Conservation (phyloP, 192 early-diverging fungal genomes). For the Tieghemiomyces parasiticus region DNA sequence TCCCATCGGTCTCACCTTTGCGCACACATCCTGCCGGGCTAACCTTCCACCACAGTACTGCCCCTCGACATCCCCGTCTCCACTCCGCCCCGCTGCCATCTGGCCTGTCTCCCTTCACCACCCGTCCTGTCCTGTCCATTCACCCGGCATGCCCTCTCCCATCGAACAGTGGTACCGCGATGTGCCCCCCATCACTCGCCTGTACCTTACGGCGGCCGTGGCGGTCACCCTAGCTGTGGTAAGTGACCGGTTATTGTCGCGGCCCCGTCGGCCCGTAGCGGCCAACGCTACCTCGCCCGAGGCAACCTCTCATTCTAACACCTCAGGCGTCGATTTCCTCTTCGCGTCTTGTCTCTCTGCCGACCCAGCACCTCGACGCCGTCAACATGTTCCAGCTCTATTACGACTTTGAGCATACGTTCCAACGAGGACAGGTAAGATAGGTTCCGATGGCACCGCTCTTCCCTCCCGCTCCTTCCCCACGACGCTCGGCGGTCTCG, state of each 20-base stretch:
- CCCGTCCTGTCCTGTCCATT: not conserved
- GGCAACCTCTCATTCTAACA: too few relatives aligned
- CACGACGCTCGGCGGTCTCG: too few relatives aligned
- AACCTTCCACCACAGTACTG: too few relatives aligned
- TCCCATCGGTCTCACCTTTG: too few relatives aligned
- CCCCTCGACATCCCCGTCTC: not conserved
- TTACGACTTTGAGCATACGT: constrained; percentile 56
- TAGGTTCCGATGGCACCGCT: too few relatives aligned
- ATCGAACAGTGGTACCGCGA: constrained; percentile 85
- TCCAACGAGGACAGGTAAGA: constrained; percentile 49
- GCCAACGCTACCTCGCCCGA: too few relatives aligned
- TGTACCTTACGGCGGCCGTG: constrained; percentile 68
- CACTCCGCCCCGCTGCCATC: not conserved
- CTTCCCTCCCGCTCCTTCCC: too few relatives aligned
- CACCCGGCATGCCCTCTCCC: constrained; percentile 28
- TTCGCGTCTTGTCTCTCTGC: too few relatives aligned
- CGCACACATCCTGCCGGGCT: too few relatives aligned
- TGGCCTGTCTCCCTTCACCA: not conserved
- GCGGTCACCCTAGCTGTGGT: constrained; percentile 65
- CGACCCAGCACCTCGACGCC: constrained; percentile 67
- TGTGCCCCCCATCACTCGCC: constrained; percentile 70
- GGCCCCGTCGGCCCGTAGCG: too few relatives aligned
- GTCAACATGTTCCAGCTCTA: constrained; percentile 68
- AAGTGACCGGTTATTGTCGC: too few relatives aligned
- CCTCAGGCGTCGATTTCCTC: too few relatives aligned